These are phyloP conservation scores for Leucoagaricus sp. DNA, from an alignment of 1,284 basidiomycete species.

Conservation along the genomic window DNA sequence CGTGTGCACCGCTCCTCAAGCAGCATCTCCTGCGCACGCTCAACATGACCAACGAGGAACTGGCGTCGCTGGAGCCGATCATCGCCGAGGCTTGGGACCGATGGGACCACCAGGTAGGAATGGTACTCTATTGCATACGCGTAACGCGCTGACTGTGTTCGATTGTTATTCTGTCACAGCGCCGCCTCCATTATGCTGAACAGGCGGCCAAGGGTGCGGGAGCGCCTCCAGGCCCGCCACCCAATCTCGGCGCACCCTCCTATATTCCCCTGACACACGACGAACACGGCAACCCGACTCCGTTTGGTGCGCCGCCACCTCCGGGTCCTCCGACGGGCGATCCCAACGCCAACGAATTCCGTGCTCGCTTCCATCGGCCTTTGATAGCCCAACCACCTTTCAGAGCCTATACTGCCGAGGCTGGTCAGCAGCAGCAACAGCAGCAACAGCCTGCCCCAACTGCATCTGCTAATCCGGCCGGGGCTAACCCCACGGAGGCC, in stretches of 20 bases:
- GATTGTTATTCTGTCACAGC: conserved; percentile 37
- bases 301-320: conserved; percentile 28
- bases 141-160: conserved; percentile 16
- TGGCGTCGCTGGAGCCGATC: conserved; percentile 73
- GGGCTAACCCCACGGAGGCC: conserved; percentile 32
- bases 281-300: conserved; percentile 25
- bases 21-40: conserved; percentile 70
- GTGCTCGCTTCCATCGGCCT: conserved; percentile 68
- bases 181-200: conserved; percentile 65
- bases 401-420: conserved; percentile 29
- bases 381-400: conserved; percentile 69
- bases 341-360: conserved; percentile 55
- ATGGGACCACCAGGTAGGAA: conserved; percentile 70
- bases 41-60: conserved; percentile 73
- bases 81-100: conserved; percentile 82
- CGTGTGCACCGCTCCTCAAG: conserved; percentile 70
- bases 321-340: conserved; percentile 26
- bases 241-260: conserved; percentile 31
- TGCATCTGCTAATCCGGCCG: conserved; percentile 21
- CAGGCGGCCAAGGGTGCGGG: conserved; percentile 47
- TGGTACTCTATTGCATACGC: conserved; percentile 20
- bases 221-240: conserved; percentile 32
- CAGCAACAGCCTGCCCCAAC: conserved; percentile 41
- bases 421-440: conserved; percentile 20
- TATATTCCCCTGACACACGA: conserved; percentile 36